Conservation (phyloP, 257 asterid genomes). For the Henckelia pumila region DNA sequence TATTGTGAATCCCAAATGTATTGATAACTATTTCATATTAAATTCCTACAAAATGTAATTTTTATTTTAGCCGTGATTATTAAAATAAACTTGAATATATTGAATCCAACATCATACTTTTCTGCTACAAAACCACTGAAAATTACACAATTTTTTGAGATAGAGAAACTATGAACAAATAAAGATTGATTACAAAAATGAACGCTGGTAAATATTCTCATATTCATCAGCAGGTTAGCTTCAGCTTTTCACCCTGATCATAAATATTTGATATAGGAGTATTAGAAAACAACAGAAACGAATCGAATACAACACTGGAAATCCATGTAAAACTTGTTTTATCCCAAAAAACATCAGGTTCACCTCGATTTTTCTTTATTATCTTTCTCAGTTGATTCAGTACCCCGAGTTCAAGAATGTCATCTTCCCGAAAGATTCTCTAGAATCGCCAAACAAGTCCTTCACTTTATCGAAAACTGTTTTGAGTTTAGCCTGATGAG, state of each 20-base stretch:
- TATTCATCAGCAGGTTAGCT: constrained; percentile 19
- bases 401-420: constrained; percentile 48
- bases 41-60: too few species aligned
- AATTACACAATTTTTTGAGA: too few species aligned
- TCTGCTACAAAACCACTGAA: too few species aligned
- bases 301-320: neutral
- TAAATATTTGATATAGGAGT: neutral
- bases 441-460: constrained; percentile 85
- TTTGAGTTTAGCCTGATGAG: constrained; percentile 67
- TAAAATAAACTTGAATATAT: too few species aligned
- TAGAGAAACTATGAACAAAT: constrained; percentile 39
- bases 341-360: constrained; percentile 27
- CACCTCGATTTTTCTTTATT: constrained; percentile 41
- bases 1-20: too few species aligned
- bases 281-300: neutral
- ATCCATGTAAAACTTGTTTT: neutral
- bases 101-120: too few species aligned
- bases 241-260: constrained; percentile 44
- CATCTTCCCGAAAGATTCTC: constrained; percentile 88
- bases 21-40: too few species aligned
- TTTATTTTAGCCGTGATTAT: too few species aligned
- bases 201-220: too few species aligned
- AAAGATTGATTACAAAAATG: constrained; percentile 28
- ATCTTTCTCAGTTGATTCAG: constrained; percentile 57
- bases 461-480: constrained; percentile 86